A percentile compares a stretch with the other conserved stretches of the same genome.
These are phyloP conservation scores for Blakeslea trispora DNA, from an alignment of 371 early-diverging fungal species.

Conservation along the genomic window DNA sequence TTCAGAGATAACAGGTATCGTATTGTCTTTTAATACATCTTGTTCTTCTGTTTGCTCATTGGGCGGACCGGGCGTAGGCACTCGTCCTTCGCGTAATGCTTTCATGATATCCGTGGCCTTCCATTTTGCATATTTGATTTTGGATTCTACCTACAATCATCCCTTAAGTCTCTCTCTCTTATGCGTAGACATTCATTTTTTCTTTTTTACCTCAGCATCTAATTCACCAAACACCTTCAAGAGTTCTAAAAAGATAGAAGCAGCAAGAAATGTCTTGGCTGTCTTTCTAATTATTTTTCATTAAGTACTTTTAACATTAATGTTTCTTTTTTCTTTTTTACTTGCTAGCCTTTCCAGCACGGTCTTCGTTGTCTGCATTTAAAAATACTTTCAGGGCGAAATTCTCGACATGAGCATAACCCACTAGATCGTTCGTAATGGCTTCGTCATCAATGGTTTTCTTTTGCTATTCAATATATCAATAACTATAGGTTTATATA, in stretches of 20 bases:
- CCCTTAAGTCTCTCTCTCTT: background rate
- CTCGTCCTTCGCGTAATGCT: conserved; percentile 86
- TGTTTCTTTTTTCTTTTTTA: too few species aligned
- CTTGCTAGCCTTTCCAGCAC: conserved; percentile 75
- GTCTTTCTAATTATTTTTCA: conserved; percentile 68
- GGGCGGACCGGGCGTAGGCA: conserved; percentile 70
- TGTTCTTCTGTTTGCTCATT: conserved; percentile 25
- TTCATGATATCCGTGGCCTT: conserved; percentile 93
- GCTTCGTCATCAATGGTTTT: conserved; percentile 62
- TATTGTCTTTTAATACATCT: background rate
- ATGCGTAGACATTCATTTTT: too few species aligned
- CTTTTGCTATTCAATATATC: conserved; percentile 84
- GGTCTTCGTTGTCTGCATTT: conserved; percentile 92
- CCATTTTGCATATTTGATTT: conserved; percentile 95
- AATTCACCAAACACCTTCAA: conserved; percentile 81
- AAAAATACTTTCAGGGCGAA: conserved; percentile 92
- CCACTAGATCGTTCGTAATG: conserved; percentile 78
- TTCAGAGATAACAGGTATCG: conserved; percentile 40
- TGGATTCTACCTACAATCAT: conserved; percentile 66
- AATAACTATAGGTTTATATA: too few species aligned
- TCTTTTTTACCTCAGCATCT: conserved; percentile 59
- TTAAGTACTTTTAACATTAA: too few species aligned
- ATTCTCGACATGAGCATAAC: conserved; percentile 81
- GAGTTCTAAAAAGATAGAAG: conserved; percentile 82
- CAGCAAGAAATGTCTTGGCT: conserved; percentile 84